Evolutionary conservation across 2,329 filamentous ascomycete genomes (phyloP).

Genomic region (Colletotrichum higginsianum): DNA sequence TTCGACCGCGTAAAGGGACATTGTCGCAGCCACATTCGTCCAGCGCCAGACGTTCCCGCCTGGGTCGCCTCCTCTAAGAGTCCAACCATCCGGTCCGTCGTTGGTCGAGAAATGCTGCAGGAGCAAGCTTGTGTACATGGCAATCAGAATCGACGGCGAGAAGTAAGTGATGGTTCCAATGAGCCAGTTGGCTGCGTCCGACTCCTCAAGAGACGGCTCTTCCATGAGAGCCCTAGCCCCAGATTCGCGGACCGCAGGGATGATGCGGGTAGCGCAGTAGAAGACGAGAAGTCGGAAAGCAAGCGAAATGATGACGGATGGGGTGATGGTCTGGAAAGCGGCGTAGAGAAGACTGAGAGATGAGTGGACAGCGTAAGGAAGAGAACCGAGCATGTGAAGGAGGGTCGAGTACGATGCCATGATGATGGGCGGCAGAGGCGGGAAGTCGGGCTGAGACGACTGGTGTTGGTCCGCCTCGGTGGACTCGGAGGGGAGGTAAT

Average conservation of each 20-base stretch:
- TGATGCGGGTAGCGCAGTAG: constrained; percentile 95
- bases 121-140: constrained; percentile 94
- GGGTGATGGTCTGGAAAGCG: constrained; percentile 94
- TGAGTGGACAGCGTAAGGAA: constrained; percentile 88
- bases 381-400: constrained; percentile 83
- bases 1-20: constrained; percentile 92
- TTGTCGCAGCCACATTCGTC: constrained; percentile 91
- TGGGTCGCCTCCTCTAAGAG: constrained; percentile 83
- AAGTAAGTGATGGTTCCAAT: constrained; percentile 93
- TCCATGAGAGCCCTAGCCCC: constrained; percentile 87
- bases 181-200: constrained; percentile 84
- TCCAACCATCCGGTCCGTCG: constrained; percentile 83
- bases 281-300: constrained; percentile 95
- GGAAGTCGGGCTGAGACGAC: constrained; percentile 84
- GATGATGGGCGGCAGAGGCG: constrained; percentile 95
- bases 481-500: constrained; percentile 88
- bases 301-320: constrained; percentile 94
- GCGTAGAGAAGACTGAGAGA: constrained; percentile 89
- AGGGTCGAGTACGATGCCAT: constrained; percentile 98
- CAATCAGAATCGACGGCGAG: constrained; percentile 92
- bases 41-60: constrained; percentile 93
- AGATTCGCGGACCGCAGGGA: constrained; percentile 90
- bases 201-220: constrained; percentile 88
- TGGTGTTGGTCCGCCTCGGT: constrained; percentile 65
- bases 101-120: constrained; percentile 94